Conservation (phyloP, 495 filamentous ascomycete genomes). For the Tuber umbilicatum region DNA sequence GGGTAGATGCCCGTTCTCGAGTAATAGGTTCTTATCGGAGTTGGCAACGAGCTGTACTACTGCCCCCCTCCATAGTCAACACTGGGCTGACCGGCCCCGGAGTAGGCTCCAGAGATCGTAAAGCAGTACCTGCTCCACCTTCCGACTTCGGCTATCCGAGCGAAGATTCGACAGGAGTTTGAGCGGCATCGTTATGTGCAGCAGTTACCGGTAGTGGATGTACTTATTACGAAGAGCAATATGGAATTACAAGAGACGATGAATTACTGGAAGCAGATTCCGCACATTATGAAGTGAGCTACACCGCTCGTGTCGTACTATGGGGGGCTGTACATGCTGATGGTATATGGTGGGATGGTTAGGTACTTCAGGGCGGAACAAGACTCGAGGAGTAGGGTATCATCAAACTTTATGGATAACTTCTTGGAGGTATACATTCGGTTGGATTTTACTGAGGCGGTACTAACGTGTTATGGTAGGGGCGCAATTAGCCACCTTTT, state of each 20-base stretch:
- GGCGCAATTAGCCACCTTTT: constrained; percentile 41
- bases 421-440: constrained; percentile 69
- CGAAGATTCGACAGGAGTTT: constrained; percentile 94
- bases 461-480: constrained; percentile 36
- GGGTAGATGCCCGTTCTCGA: constrained; percentile 71
- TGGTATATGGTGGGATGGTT: constrained; percentile 8
- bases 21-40: constrained; percentile 81
- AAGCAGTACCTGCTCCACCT: constrained; percentile 88
- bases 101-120: constrained; percentile 87
- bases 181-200: constrained; percentile 90
- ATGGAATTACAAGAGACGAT: constrained; percentile 96
- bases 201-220: constrained; percentile 78
- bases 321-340: not conserved
- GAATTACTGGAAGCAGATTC: constrained; percentile 98
- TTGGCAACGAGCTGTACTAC: constrained; percentile 87
- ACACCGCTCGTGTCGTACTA: not conserved
- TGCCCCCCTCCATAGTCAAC: constrained; percentile 14
- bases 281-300: constrained; percentile 80
- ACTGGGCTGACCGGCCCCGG: not conserved
- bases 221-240: constrained; percentile 79
- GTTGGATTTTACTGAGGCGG: not conserved
- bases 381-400: constrained; percentile 68
- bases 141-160: constrained; percentile 79
- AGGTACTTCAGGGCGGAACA: constrained; percentile 79
- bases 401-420: constrained; percentile 78